Evolutionary conservation across 805 yeast genomes (phyloP).

Genomic region (Priceomyces castillae): DNA sequence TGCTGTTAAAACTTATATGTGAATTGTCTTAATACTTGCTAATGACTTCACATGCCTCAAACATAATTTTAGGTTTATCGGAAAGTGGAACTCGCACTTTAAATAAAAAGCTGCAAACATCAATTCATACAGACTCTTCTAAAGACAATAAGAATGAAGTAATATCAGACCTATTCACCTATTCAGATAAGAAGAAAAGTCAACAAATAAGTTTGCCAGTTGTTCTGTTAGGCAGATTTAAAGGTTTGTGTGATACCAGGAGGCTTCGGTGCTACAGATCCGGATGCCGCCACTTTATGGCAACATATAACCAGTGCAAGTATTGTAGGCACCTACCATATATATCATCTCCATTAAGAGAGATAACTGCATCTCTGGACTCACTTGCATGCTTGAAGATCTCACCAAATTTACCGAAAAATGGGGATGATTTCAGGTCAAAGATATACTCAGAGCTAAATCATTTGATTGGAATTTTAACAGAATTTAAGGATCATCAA

Average conservation of each 20-base stretch:
- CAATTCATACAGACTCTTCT: slow-evolving; percentile 7
- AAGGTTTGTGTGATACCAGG: slow-evolving; percentile 20
- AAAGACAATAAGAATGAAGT: slow-evolving; percentile 12
- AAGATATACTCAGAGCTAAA: slow-evolving; percentile 1
- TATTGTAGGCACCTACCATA: slow-evolving; percentile 12
- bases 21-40: background rate
- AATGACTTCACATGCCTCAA: background rate
- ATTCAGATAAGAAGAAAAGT: background rate
- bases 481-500: slow-evolving; percentile 1
- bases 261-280: slow-evolving; percentile 15
- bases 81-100: background rate
- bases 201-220: background rate
- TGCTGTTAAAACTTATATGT: background rate
- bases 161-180: background rate
- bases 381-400: background rate
- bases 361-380: background rate
- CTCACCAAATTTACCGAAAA: background rate
- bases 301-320: slow-evolving; percentile 5
- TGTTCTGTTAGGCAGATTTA: slow-evolving; percentile 18
- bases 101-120: slow-evolving; percentile 1
- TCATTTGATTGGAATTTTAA: slow-evolving; percentile 3
- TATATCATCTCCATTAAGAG: slow-evolving; percentile 10
- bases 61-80: background rate
- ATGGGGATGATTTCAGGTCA: background rate
- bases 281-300: slow-evolving; percentile 9